Evolutionary conservation across 306 rosid species (phyloP).

Genomic region (Mucuna pruriens): DNA sequence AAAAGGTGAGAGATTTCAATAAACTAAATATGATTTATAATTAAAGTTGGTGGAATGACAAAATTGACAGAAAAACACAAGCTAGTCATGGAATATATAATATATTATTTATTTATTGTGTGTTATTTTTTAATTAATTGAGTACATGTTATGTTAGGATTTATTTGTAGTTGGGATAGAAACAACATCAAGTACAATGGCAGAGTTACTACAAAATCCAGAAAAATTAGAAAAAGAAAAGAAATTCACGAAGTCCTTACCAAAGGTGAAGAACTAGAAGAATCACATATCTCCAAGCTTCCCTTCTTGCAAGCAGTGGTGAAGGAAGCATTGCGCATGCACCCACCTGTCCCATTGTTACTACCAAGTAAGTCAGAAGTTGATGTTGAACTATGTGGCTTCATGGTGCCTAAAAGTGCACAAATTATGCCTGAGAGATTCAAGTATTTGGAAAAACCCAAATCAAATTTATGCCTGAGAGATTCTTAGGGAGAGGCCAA

Average conservation of each 20-base stretch:
- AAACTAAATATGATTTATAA: too few relatives aligned
- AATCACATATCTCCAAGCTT: constrained; percentile 35
- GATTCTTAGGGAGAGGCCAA: constrained; percentile 30
- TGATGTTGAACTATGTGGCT: constrained; percentile 16
- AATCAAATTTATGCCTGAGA: constrained; percentile 38
- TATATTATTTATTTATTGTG: too few relatives aligned
- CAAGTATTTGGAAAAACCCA: constrained; percentile 33
- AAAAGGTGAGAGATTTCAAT: too few relatives aligned
- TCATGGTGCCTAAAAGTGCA: constrained; percentile 1
- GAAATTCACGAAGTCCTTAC: constrained; percentile 15
- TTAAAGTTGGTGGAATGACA: too few relatives aligned
- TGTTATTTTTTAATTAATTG: not conserved
- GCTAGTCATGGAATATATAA: too few relatives aligned
- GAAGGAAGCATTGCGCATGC: constrained; percentile 34
- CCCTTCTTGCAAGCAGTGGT: constrained; percentile 31
- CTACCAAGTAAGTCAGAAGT: not conserved
- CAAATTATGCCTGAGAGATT: constrained; percentile 29
- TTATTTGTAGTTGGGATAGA: not conserved
- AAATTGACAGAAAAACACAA: too few relatives aligned
- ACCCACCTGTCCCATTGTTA: constrained; percentile 36
- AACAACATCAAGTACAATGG: constrained; percentile 34
- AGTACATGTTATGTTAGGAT: constrained; percentile 32
- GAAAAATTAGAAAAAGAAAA: not conserved
- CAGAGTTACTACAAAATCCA: constrained; percentile 34
- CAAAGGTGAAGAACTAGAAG: constrained; percentile 13